Evolutionary conservation across 495 filamentous ascomycete genomes (phyloP).

Genomic region (Penicillium verhagenii): DNA sequence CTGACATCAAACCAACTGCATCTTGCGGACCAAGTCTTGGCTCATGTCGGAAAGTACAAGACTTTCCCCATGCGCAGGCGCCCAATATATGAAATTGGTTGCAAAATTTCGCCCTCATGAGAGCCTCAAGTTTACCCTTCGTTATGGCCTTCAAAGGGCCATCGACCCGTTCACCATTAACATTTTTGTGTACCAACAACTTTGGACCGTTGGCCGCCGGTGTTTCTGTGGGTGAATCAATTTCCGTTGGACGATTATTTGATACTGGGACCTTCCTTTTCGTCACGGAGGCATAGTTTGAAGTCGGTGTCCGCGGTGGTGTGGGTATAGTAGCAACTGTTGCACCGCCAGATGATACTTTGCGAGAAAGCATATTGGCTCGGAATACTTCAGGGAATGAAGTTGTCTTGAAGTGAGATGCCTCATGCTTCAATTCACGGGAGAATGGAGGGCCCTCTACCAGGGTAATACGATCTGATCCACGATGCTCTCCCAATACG

Average conservation of each 20-base stretch:
- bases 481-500: conserved; percentile 22
- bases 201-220: neutral
- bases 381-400: conserved; percentile 26
- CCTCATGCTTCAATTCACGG: conserved; percentile 21
- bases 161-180: conserved; percentile 25
- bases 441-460: conserved; percentile 30
- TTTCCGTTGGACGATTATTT: neutral
- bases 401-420: conserved; percentile 16
- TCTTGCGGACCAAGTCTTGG: conserved; percentile 17
- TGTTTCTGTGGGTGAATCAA: neutral
- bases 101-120: conserved; percentile 25
- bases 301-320: conserved; percentile 11
- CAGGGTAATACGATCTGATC: conserved; percentile 21
- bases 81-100: conserved; percentile 27
- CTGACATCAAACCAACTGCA: conserved; percentile 20
- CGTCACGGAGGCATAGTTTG: conserved; percentile 23
- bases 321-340: neutral
- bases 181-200: conserved; percentile 16
- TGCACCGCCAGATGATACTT: conserved; percentile 14
- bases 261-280: conserved; percentile 4
- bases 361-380: conserved; percentile 16
- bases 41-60: conserved; percentile 22
- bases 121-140: conserved; percentile 13
- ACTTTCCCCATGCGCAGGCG: conserved; percentile 12
- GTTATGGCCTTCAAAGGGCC: conserved; percentile 11